Conservation (phyloP, 805 yeast genomes). For the Teunomyces aglyptinius region DNA sequence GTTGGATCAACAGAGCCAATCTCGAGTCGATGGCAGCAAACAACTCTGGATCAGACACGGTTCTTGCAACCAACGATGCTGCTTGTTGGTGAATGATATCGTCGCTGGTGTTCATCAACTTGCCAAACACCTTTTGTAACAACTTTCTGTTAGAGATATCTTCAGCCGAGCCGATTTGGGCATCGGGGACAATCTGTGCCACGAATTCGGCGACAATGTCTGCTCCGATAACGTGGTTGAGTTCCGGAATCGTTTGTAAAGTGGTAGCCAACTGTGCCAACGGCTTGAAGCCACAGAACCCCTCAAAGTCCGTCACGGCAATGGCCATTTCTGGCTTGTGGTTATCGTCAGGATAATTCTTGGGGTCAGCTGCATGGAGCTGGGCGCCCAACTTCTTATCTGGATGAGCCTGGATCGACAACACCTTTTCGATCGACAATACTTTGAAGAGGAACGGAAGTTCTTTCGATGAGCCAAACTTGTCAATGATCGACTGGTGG, state of each 20-base stretch:
- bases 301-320: slow-evolving; percentile 94
- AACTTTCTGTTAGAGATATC: slow-evolving; percentile 60
- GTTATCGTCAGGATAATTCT: slow-evolving; percentile 94
- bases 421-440: slow-evolving; percentile 85
- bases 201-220: slow-evolving; percentile 56
- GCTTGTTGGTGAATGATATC: slow-evolving; percentile 56
- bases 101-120: slow-evolving; percentile 81
- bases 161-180: slow-evolving; percentile 47
- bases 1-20: slow-evolving; percentile 69
- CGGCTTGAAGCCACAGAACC: slow-evolving; percentile 97
- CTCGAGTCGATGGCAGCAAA: slow-evolving; percentile 49
- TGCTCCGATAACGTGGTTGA: slow-evolving; percentile 65
- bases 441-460: slow-evolving; percentile 94
- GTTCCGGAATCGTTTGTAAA: slow-evolving; percentile 73
- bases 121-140: slow-evolving; percentile 72
- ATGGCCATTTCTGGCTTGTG: slow-evolving; percentile 99
- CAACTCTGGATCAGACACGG: slow-evolving; percentile 54
- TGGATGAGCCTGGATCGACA: slow-evolving; percentile 97
- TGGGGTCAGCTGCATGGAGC: slow-evolving; percentile 80
- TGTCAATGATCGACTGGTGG: slow-evolving; percentile 55
- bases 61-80: slow-evolving; percentile 61
- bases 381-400: slow-evolving; percentile 80
- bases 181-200: slow-evolving; percentile 44
- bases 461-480: slow-evolving; percentile 68
- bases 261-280: slow-evolving; percentile 69